A percentile compares a stretch with the other conserved stretches of the same genome.
These are phyloP conservation scores for Periglandula ipomoeae DNA, from an alignment of 2,329 filamentous ascomycete genomes.

Conservation along the genomic window DNA sequence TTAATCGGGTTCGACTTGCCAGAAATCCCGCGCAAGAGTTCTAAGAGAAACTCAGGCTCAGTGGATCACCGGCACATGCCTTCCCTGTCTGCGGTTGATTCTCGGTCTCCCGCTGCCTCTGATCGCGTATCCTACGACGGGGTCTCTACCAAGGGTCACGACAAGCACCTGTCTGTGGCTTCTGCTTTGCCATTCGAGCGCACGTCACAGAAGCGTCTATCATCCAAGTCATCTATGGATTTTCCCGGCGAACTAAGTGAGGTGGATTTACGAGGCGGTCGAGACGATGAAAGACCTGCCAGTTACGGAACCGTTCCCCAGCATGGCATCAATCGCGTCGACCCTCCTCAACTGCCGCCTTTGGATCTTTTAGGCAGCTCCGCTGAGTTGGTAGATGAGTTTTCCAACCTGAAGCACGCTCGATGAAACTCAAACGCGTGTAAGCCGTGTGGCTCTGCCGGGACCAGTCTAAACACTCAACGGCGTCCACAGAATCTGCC, in stretches of 20 bases:
- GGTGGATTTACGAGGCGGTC: conserved; percentile 25
- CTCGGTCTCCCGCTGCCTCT: conserved; percentile 10
- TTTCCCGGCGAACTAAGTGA: conserved; percentile 37
- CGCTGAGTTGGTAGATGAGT: conserved; percentile 46
- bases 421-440: too few relatives aligned
- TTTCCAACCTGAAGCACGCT: too few relatives aligned
- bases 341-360: conserved; percentile 31
- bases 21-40: conserved; percentile 63
- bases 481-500: too few relatives aligned
- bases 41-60: conserved; percentile 47
- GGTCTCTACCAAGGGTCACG: conserved; percentile 3
- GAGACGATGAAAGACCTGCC: conserved; percentile 38
- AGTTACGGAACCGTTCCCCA: conserved; percentile 50
- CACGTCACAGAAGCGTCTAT: conserved; percentile 42
- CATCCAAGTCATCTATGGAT: conserved; percentile 40
- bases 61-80: conserved; percentile 19
- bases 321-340: conserved; percentile 46
- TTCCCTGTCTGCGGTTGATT: conserved; percentile 2
- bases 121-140: conserved; percentile 10
- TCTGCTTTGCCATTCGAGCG: conserved; percentile 47
- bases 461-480: too few relatives aligned
- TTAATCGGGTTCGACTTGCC: conserved; percentile 29
- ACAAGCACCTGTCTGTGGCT: conserved; percentile 11
- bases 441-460: too few relatives aligned
- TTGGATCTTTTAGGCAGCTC: conserved; percentile 42